phyloP scores from a whole-genome alignment of 108 stramenopile genomes.

The Nitzschia sp. region DNA sequence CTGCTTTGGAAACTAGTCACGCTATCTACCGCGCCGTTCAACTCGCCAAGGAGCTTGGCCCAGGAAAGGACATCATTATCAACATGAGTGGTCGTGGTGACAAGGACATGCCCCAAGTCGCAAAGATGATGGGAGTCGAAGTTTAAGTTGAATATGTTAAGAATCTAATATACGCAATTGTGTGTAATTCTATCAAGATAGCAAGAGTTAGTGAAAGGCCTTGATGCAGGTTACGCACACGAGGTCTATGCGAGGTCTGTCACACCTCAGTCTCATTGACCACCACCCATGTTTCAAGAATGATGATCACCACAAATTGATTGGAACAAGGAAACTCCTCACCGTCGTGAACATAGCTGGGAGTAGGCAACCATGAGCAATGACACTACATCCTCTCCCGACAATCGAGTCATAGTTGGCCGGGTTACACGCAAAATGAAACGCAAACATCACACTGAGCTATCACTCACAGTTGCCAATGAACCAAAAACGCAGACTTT shows the following conservation, averaged over 20 bases:
- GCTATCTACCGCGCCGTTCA: constrained; percentile 89
- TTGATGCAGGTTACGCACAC: too few species aligned
- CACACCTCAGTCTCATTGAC: too few species aligned
- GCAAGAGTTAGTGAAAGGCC: too few species aligned
- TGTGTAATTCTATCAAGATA: too few species aligned
- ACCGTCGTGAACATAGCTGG: too few species aligned
- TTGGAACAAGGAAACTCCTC: too few species aligned
- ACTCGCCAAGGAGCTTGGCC: constrained; percentile 84
- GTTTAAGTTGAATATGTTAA: constrained; percentile 30
- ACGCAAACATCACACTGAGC: constrained; percentile 13
- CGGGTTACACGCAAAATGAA: constrained; percentile 14
- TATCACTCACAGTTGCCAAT: constrained; percentile 4
- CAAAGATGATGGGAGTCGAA: constrained; percentile 91
- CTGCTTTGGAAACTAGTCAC: constrained; percentile 92
- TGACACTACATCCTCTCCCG: too few species aligned
- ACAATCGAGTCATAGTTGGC: not conserved
- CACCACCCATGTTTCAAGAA: too few species aligned
- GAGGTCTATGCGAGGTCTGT: too few species aligned
- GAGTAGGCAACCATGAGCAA: too few species aligned
- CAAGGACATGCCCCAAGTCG: constrained; percentile 97
- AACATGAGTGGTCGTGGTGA: constrained; percentile 96
- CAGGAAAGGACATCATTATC: constrained; percentile 89
- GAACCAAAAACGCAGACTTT: not conserved
- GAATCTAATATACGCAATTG: not conserved
- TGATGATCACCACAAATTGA: too few species aligned